phyloP scores from a whole-genome alignment of 495 filamentous ascomycete genomes.

The Penicillium maclennaniae region DNA sequence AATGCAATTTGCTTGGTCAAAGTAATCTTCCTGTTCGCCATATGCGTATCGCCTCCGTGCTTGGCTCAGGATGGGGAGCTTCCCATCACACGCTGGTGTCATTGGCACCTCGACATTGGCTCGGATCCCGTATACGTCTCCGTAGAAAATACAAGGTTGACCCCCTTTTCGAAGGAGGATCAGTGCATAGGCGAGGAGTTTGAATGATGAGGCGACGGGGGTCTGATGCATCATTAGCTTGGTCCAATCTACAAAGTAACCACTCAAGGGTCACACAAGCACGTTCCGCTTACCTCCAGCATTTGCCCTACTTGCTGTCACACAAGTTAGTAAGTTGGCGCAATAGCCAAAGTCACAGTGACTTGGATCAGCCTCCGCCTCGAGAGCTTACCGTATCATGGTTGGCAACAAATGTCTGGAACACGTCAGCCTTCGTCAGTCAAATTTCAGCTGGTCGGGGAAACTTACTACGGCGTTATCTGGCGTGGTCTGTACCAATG shows the following conservation, averaged over 20 bases:
- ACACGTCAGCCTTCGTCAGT: constrained; percentile 10
- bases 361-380: background rate
- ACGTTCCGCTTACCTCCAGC: constrained; percentile 42
- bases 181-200: constrained; percentile 56
- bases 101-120: constrained; percentile 43
- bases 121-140: constrained; percentile 69
- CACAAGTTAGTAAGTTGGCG: constrained; percentile 1
- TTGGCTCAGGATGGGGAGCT: constrained; percentile 57
- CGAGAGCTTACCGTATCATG: constrained; percentile 40
- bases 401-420: constrained; percentile 40
- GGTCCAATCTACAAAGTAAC: background rate
- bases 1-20: constrained; percentile 61
- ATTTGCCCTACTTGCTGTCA: constrained; percentile 56
- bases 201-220: constrained; percentile 52
- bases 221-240: constrained; percentile 28
- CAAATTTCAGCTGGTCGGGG: background rate
- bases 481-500: constrained; percentile 55
- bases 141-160: constrained; percentile 71
- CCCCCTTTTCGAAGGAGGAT: constrained; percentile 64
- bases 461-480: constrained; percentile 58
- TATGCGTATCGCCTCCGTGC: constrained; percentile 68
- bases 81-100: constrained; percentile 55
- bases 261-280: background rate
- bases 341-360: background rate
- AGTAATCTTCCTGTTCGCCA: constrained; percentile 65